Evolutionary conservation across 169 alveolate species (phyloP).

Genomic region (Amoebophrya sp.): DNA sequence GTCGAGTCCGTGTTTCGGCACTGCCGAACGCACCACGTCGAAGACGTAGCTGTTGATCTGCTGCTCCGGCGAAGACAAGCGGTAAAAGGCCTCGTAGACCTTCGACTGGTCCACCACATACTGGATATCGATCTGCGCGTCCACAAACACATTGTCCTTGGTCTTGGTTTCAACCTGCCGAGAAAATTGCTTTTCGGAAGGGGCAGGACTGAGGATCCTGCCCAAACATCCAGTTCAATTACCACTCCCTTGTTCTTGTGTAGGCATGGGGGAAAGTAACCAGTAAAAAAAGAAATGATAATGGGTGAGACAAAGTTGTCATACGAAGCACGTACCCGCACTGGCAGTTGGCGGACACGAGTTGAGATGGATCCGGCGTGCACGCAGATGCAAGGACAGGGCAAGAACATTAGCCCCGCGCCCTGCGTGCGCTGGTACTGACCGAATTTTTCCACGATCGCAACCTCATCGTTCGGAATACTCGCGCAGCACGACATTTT

Average conservation of each 20-base stretch:
- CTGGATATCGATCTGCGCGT: not conserved
- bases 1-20: not conserved
- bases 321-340: not conserved
- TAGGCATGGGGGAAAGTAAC: too few species aligned
- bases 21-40: constrained; percentile 12
- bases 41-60: constrained; percentile 17
- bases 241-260: too few species aligned
- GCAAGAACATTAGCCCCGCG: constrained; percentile 1
- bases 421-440: constrained; percentile 1
- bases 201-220: not conserved
- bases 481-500: constrained; percentile 2
- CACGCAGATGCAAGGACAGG: constrained; percentile 1
- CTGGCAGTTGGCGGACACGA: not conserved
- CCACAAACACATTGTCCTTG: constrained; percentile 19
- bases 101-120: not conserved
- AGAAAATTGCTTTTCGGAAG: not conserved
- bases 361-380: not conserved
- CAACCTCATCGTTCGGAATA: constrained; percentile 1
- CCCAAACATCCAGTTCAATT: too few species aligned
- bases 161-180: not conserved
- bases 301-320: too few species aligned
- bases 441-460: constrained; percentile 9
- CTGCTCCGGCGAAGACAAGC: not conserved
- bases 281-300: too few species aligned
- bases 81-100: constrained; percentile 15